A percentile compares a stretch with the other conserved stretches of the same genome.
Evolutionary conservation across 768 basidiomycete species (phyloP).

Genomic region (Mycena indigotica): DNA sequence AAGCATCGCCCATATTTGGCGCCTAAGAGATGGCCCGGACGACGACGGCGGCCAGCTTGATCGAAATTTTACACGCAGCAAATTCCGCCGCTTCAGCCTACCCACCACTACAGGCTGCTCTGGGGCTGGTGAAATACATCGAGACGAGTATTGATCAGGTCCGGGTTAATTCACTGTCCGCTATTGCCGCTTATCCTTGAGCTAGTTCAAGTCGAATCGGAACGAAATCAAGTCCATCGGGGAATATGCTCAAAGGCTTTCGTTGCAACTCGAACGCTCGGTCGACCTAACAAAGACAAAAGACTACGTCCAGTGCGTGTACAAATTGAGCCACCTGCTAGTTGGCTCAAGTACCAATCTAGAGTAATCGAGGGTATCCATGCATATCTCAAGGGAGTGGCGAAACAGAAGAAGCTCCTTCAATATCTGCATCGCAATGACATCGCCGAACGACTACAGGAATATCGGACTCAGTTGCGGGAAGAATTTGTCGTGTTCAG

Average conservation of each 20-base stretch:
- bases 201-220: background rate
- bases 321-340: background rate
- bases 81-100: background rate
- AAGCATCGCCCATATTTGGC: too few relatives aligned
- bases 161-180: background rate
- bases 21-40: too few relatives aligned
- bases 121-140: background rate
- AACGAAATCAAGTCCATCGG: background rate
- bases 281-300: background rate
- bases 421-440: background rate
- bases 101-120: background rate
- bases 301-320: background rate
- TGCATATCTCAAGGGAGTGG: background rate
- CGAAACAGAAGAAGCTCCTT: background rate
- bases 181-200: background rate
- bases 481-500: background rate
- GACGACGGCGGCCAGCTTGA: background rate
- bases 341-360: background rate
- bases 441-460: background rate
- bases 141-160: background rate
- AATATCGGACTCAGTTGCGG: background rate
- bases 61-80: background rate
- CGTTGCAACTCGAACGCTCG: background rate
- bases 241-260: background rate
- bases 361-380: background rate